Conservation (phyloP, 2,329 filamentous ascomycete species). For the Arthrinium phaeospermum region DNA sequence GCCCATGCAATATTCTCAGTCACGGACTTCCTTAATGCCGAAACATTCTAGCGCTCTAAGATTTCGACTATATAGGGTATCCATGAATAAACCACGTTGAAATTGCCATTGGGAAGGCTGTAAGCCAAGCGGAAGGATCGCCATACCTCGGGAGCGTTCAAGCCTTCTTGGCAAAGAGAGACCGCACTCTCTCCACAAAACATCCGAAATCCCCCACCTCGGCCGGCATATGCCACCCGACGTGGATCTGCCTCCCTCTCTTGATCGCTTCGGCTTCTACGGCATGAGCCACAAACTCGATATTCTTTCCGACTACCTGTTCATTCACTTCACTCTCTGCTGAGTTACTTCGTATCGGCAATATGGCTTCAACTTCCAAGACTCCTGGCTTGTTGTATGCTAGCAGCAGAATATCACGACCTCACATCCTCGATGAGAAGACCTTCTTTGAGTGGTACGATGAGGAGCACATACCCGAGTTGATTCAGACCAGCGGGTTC, state of each 20-base stretch:
- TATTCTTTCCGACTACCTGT: not conserved
- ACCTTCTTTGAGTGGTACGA: slow-evolving; percentile 46
- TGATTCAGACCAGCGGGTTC: slow-evolving; percentile 41
- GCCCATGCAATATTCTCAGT: not conserved
- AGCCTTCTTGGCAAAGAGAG: not conserved
- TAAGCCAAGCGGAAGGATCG: not conserved
- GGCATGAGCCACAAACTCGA: not conserved
- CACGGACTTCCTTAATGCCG: not conserved
- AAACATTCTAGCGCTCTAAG: not conserved
- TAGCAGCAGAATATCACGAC: not conserved
- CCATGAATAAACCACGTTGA: not conserved
- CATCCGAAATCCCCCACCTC: slow-evolving; percentile 9
- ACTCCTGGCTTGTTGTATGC: slow-evolving; percentile 5
- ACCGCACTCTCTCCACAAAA: not conserved
- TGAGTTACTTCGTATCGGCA: not conserved
- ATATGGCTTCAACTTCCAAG: not conserved
- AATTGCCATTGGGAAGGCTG: too few species aligned
- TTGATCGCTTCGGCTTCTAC: not conserved
- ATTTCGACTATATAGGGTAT: too few species aligned
- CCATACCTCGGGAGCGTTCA: not conserved
- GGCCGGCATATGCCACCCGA: slow-evolving; percentile 3
- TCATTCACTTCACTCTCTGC: not conserved
- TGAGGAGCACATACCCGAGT: slow-evolving; percentile 45
- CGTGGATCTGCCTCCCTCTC: not conserved
- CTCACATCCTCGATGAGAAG: slow-evolving; percentile 37